Evolutionary conservation across 441 rosid genomes (phyloP).

Genomic region (Erysimum pusillum): DNA sequence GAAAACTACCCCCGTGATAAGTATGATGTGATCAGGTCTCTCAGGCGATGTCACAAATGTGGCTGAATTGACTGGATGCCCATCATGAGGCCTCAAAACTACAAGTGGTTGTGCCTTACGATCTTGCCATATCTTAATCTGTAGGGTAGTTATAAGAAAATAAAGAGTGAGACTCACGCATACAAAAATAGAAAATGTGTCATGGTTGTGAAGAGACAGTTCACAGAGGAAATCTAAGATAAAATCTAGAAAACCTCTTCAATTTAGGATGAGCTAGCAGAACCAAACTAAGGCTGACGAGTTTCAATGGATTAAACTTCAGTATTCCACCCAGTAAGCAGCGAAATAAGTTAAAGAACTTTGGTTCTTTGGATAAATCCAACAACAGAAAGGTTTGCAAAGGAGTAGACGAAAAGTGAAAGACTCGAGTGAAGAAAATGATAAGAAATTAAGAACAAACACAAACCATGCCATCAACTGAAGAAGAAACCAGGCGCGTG

Average conservation of each 20-base stretch:
- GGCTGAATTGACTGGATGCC: slow-evolving; percentile 81
- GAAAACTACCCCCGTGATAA: slow-evolving; percentile 76
- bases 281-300: slow-evolving; percentile 16
- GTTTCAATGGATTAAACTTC: too few species aligned
- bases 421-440: slow-evolving; percentile 1
- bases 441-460: slow-evolving; percentile 22
- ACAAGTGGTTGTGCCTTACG: slow-evolving; percentile 73
- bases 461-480: slow-evolving; percentile 90
- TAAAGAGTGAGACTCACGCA: slow-evolving; percentile 17
- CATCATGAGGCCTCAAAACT: slow-evolving; percentile 84
- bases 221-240: not conserved
- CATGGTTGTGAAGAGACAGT: not conserved
- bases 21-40: slow-evolving; percentile 87
- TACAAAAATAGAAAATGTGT: slow-evolving; percentile 8
- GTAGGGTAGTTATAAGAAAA: slow-evolving; percentile 36
- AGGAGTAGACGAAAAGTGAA: not conserved
- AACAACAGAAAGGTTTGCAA: not conserved
- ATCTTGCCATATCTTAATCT: slow-evolving; percentile 98
- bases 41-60: slow-evolving; percentile 81
- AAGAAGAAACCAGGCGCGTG: slow-evolving; percentile 86
- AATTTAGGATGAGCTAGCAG: slow-evolving; percentile 8
- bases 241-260: not conserved
- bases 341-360: not conserved
- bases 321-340: not conserved
- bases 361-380: not conserved